Percentiles rank a stretch among this genome's conserved stretches.
Conservation (phyloP, 169 alveolate genomes). For the Toxoplasma gondii region DNA sequence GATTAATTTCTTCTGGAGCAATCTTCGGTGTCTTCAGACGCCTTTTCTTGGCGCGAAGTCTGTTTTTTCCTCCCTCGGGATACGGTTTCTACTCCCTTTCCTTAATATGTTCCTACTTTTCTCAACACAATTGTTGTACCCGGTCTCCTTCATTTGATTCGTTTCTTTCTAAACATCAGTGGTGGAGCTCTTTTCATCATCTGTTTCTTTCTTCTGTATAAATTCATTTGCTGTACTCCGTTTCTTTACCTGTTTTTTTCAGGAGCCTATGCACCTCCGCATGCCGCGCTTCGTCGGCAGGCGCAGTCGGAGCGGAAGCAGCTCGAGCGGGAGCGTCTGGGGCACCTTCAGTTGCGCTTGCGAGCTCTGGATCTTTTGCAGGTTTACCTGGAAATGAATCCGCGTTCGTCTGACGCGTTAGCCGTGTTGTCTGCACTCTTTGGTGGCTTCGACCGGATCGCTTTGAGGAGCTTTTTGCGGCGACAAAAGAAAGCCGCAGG, state of each 20-base stretch:
- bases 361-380: conserved; percentile 20
- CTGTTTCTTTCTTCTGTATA: background rate
- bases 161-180: no score
- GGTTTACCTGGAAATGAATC: background rate
- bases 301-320: conserved; percentile 6
- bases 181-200: no score
- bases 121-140: no score
- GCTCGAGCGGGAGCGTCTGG: background rate
- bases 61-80: no score
- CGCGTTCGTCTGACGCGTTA: background rate
- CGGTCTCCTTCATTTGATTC: background rate
- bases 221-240: background rate
- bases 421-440: background rate
- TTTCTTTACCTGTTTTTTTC: background rate
- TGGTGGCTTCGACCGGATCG: background rate
- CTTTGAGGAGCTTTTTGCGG: background rate
- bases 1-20: no score
- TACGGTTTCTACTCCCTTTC: no score
- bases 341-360: conserved; percentile 30
- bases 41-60: no score
- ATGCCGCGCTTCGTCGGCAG: background rate
- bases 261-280: conserved; percentile 16
- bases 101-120: no score
- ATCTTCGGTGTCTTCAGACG: no score
- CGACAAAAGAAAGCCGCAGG: conserved; percentile 19